Evolutionary conservation across 345 rosid species (phyloP), one percentile per base, ranked within the genome.

Genomic region (Euphorbia lathyris): DNA sequence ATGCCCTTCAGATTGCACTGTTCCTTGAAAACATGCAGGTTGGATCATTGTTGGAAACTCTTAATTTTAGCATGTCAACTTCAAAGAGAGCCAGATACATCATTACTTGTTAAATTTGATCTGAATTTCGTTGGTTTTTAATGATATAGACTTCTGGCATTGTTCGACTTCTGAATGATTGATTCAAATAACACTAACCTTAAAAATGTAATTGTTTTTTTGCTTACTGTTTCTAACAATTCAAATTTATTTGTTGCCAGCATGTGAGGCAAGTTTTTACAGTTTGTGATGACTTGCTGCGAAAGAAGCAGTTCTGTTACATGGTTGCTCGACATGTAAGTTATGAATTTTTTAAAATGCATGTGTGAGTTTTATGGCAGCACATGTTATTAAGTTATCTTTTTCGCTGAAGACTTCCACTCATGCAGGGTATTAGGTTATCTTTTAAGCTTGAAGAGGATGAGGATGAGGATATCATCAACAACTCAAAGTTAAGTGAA

Each of bases 281-380:
- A 47, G 86, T 92, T 65, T 96, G 99, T 60, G 72, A 85, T 67
- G 90, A 90, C 78, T 60, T 80, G 59, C 75, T 79, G 56, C 83
- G 52, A 66, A 92, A 86, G 90, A 96, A 86, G 84, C 97, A 96
- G 72, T 90, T 96, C 69, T 87, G 91, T 74, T 96, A 90, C 78
- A 90, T 95, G 64, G 79, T 95, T 76, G 89, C 92, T 61, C 89
- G 98, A 42, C 98, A 92, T 80, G 99, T 92, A 81, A 85, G 97
- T 85, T 42, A 67, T 55, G 7, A 20, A 13, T 26, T 71, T 50
- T 23, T 63, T 12, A 17, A n/a, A 17, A 5, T 2, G 38, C n/a
- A 7, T 45, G 14, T 66, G 36, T 43, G 42, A 7, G 20, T 58
- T 13, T n/a, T 26, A 5, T 7, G 12, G 58, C 32, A 48, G 59